Evolutionary conservation across 805 yeast genomes (phyloP), one percentile per base, ranked within the genome.

Genomic region (Brettanomyces anomalus): DNA sequence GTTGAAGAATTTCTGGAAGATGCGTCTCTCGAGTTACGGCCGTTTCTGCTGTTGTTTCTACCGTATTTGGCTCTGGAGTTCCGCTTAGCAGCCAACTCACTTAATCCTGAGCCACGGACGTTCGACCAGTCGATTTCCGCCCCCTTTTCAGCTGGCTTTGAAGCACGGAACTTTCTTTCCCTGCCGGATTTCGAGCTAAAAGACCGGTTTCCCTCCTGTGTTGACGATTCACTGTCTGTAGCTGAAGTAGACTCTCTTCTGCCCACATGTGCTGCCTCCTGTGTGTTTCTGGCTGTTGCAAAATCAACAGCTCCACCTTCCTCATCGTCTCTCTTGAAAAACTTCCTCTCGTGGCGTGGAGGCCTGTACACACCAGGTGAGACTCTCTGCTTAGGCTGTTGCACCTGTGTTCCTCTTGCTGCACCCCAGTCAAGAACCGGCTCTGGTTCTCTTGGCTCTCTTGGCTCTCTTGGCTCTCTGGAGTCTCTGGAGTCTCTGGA

Each of bases 401-500:
- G 50, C 10, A 44, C 46, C 18, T 44, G 46, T 4, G 52, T 41
- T 28, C 57, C 67, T 66, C 73, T 68, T 42, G 64, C 70, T 39
- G 60, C 54, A 46, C 73, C 68, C 80, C 72, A 62, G 51, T 66
- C 68, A 32, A 67, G 68, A 60, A 48, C 45, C 11, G 67, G 70
- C 52, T 70, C 76, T 48, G 67, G 67, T 61, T 69, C 66, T 49
- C 51, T 52, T 50, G 40, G 52, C 47, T 16, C 33, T 11, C 51
- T 20, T 43, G 52, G 28, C 50, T 50, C 34, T 14, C 34, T n/a
- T n/a, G 7, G n/a, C 34, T 32, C 18, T n/a, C n/a, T n/a, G n/a
- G n/a, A n/a, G n/a, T 16, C 33, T 11, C 51, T 20, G 43, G 52
- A 26, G 49, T 50, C 34, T 14, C 34, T n/a, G 6, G 7, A 7